Evolutionary conservation across 345 rosid genomes (phyloP).

Genomic region (Corymbia maculata): DNA sequence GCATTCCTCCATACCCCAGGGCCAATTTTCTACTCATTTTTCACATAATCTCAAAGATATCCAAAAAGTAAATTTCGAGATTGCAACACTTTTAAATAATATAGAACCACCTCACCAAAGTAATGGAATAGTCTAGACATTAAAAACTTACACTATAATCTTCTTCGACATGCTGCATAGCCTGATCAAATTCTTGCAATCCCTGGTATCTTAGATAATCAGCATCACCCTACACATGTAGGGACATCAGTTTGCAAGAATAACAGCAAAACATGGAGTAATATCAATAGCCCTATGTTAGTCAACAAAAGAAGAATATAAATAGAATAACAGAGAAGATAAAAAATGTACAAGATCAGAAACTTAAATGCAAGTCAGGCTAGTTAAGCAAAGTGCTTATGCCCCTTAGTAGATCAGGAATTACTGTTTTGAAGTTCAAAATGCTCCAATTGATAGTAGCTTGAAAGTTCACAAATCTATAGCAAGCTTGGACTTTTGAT

Average conservation of each 20-base stretch:
- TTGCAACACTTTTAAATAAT: not conserved
- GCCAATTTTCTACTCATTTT: not conserved
- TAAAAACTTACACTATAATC: constrained; percentile 52
- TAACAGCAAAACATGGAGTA: not conserved
- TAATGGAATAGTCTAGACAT: not conserved
- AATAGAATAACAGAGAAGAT: not conserved
- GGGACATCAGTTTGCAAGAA: not conserved
- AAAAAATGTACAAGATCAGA: not conserved
- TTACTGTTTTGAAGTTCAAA: not conserved
- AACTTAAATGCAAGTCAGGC: not conserved
- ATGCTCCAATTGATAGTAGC: not conserved
- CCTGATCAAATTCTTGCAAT: constrained; percentile 86
- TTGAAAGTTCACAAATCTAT: not conserved
- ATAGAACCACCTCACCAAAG: not conserved
- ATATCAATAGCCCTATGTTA: not conserved
- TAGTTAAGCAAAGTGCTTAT: not conserved
- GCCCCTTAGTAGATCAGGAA: not conserved
- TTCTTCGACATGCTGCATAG: constrained; percentile 87
- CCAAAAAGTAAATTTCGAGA: not conserved
- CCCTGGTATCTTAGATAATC: constrained; percentile 65
- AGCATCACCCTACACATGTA: constrained; percentile 59
- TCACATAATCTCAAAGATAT: not conserved
- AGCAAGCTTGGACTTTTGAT: not conserved
- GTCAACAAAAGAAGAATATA: not conserved
- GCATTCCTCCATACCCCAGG: not conserved